A percentile compares a stretch with the other conserved stretches of the same genome.
phyloP scores from a whole-genome alignment of 1,284 basidiomycete species.

The Vanrija pseudolonga region DNA sequence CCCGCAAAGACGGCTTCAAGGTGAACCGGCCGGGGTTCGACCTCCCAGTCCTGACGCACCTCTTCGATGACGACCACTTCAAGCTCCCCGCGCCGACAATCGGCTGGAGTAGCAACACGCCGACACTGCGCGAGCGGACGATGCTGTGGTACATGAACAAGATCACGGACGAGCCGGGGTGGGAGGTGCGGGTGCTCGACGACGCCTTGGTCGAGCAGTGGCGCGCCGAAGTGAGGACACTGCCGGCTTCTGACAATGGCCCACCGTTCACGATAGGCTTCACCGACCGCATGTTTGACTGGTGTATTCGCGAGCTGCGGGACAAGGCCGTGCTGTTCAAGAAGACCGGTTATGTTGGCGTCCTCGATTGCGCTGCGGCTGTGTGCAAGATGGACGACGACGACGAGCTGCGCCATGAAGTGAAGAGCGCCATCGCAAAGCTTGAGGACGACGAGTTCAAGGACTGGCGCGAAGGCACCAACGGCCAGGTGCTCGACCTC shows the following conservation, averaged over 20 bases:
- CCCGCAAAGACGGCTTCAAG: too few relatives aligned
- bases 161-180: conserved; percentile 13
- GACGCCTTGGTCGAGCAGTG: conserved; percentile 9
- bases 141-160: too few relatives aligned
- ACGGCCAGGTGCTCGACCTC: conserved; percentile 9
- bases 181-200: conserved; percentile 8
- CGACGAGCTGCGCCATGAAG: not conserved
- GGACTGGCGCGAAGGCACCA: conserved; percentile 14
- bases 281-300: not conserved
- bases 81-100: too few relatives aligned
- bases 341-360: not conserved
- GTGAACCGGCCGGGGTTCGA: too few relatives aligned
- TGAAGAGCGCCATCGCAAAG: not conserved
- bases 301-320: not conserved
- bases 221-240: conserved; percentile 4
- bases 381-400: conserved; percentile 1
- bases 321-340: not conserved
- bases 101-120: too few relatives aligned
- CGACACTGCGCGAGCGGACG: too few relatives aligned
- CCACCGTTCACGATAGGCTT: not conserved
- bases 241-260: not conserved
- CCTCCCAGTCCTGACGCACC: too few relatives aligned
- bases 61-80: too few relatives aligned
- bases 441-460: conserved; percentile 6
- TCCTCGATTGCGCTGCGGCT: not conserved